A percentile compares a stretch with the other conserved stretches of the same genome.
Conservation (phyloP, 768 basidiomycete genomes). For the Fomitopsis pulvina region DNA sequence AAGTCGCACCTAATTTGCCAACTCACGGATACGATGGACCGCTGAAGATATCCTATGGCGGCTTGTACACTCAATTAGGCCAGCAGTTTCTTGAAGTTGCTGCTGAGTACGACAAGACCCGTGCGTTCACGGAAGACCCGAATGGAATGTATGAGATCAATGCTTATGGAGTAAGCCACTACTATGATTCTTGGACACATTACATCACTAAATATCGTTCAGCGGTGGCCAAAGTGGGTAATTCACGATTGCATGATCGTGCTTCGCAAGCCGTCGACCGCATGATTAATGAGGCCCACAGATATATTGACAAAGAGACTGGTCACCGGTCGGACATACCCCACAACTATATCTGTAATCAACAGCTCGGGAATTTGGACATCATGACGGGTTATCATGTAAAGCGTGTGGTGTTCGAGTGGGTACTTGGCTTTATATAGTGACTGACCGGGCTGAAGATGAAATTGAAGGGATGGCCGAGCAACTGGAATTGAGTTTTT, state of each 20-base stretch:
- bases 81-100: slow-evolving; percentile 43
- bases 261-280: slow-evolving; percentile 2
- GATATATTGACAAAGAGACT: slow-evolving; percentile 45
- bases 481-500: slow-evolving; percentile 34
- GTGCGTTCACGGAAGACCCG: slow-evolving; percentile 36
- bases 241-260: too few species aligned
- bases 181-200: too few species aligned
- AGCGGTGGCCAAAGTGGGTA: slow-evolving; percentile 58
- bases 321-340: slow-evolving; percentile 54
- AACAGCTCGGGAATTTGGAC: slow-evolving; percentile 22
- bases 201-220: too few species aligned
- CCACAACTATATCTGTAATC: slow-evolving; percentile 32
- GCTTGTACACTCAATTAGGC: slow-evolving; percentile 32
- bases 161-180: slow-evolving; percentile 44
- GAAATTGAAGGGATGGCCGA: slow-evolving; percentile 21
- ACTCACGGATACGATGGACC: slow-evolving; percentile 31
- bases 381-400: slow-evolving; percentile 27
- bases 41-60: slow-evolving; percentile 34
- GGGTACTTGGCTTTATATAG: too few species aligned
- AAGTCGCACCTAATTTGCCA: slow-evolving; percentile 17
- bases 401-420: slow-evolving; percentile 31
- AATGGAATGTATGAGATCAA: slow-evolving; percentile 37
- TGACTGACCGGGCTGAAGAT: not conserved
- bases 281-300: slow-evolving; percentile 22
- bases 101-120: slow-evolving; percentile 39